A percentile compares a stretch with the other conserved stretches of the same genome.
Evolutionary conservation across 352 stramenopile genomes (phyloP).

Genomic region (Pythium pyrilobum): DNA sequence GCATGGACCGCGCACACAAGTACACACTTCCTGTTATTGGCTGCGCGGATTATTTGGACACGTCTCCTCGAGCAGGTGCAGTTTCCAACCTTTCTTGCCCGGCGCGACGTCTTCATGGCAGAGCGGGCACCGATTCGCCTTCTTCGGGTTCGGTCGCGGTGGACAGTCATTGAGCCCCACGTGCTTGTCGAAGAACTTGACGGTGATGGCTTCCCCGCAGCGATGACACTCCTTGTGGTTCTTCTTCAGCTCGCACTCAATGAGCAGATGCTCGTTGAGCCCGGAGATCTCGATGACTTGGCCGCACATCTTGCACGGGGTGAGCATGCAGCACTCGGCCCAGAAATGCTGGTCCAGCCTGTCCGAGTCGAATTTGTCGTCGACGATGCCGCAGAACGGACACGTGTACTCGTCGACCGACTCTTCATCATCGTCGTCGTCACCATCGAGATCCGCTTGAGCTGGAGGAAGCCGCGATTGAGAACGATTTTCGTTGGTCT

Average conservation of each 20-base stretch:
- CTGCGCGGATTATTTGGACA: conserved; percentile 80
- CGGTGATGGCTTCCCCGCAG: conserved; percentile 80
- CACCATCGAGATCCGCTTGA: conserved; percentile 17
- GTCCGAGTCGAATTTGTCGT: conserved; percentile 87
- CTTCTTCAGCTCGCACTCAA: conserved; percentile 82
- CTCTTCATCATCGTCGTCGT: conserved; percentile 62
- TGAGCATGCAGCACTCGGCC: conserved; percentile 89
- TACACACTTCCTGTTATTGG: conserved; percentile 9
- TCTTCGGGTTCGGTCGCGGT: conserved; percentile 44
- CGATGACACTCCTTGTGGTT: conserved; percentile 78
- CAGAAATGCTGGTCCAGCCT: conserved; percentile 91
- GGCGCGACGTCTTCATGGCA: conserved; percentile 72
- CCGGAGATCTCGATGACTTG: conserved; percentile 91
- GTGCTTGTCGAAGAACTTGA: conserved; percentile 82
- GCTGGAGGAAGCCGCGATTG: conserved; percentile 4
- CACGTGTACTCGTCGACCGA: conserved; percentile 86
- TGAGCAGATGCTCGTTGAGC: conserved; percentile 88
- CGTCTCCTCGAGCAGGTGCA: conserved; percentile 58
- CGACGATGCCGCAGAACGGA: conserved; percentile 87
- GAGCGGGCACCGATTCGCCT: conserved; percentile 71
- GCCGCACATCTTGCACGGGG: conserved; percentile 89
- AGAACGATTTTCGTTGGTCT: conserved; percentile 4
- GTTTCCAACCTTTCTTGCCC: conserved; percentile 63
- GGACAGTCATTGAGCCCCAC: conserved; percentile 69
- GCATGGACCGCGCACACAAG: not conserved